Percentiles rank a stretch among this genome's conserved stretches.
phyloP scores from a whole-genome alignment of 129 eudicot species.

The Centrapalus pauciflorus region DNA sequence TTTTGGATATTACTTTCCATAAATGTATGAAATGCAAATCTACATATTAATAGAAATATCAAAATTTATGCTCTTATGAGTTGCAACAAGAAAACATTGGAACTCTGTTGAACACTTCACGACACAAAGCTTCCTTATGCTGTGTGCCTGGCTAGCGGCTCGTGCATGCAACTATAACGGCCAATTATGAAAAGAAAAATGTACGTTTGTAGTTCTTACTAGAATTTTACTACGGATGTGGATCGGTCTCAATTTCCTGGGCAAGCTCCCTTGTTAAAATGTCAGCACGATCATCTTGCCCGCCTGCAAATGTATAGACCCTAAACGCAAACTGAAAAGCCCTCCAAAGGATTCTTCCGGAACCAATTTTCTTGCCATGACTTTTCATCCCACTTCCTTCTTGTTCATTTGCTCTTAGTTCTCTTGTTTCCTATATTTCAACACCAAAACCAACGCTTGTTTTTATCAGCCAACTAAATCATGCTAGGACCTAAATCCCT shows the following conservation, averaged over 20 bases:
- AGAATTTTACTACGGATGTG: background rate
- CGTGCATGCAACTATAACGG: background rate
- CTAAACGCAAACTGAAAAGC: conserved; percentile 83
- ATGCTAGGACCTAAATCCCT: background rate
- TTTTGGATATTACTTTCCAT: too few relatives aligned
- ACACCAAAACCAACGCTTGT: background rate
- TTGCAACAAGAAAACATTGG: background rate
- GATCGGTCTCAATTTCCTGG: conserved; percentile 57
- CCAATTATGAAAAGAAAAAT: background rate
- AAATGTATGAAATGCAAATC: background rate
- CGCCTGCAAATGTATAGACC: conserved; percentile 82
- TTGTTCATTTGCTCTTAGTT: conserved; percentile 15
- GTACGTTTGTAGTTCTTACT: conserved; percentile 1
- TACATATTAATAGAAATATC: background rate
- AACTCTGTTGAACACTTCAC: background rate
- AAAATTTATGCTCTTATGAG: background rate
- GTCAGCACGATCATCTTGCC: conserved; percentile 88
- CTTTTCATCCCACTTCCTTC: conserved; percentile 24
- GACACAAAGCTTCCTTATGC: conserved; percentile 6
- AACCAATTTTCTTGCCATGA: conserved; percentile 41
- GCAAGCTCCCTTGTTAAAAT: conserved; percentile 67
- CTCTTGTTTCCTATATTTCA: conserved; percentile 61
- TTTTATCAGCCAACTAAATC: background rate
- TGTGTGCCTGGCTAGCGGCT: background rate
- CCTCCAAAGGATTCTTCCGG: conserved; percentile 65